Conservation (phyloP, 2,329 filamentous ascomycete species). For the Cordyceps farinosa region DNA sequence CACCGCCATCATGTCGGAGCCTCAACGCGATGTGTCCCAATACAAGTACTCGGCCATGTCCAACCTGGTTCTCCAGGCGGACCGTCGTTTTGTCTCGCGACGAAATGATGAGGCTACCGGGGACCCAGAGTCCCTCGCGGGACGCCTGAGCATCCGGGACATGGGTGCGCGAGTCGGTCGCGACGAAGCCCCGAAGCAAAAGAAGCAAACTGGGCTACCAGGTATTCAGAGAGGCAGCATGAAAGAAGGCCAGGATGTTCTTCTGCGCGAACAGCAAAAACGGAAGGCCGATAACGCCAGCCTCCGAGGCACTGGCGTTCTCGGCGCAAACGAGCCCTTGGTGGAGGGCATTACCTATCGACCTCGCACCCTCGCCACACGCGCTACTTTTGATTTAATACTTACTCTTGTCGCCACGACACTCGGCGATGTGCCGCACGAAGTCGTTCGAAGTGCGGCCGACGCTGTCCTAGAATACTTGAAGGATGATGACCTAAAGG, state of each 20-base stretch:
- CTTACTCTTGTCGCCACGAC: conserved; percentile 83
- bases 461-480: conserved; percentile 87
- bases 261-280: conserved; percentile 82
- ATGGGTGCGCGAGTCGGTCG: conserved; percentile 86
- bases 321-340: conserved; percentile 78
- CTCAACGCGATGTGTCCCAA: conserved; percentile 81
- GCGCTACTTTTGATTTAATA: conserved; percentile 91
- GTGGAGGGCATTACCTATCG: conserved; percentile 91
- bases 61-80: conserved; percentile 99
- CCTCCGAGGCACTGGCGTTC: conserved; percentile 69
- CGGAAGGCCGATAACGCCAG: conserved; percentile 70
- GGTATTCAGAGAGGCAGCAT: conserved; percentile 72
- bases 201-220: conserved; percentile 66
- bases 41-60: conserved; percentile 99
- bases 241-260: conserved; percentile 76
- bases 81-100: conserved; percentile 90
- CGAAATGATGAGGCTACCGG: conserved; percentile 93
- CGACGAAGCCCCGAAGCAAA: conserved; percentile 75
- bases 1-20: conserved; percentile 63
- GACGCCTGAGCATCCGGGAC: conserved; percentile 86
- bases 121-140: conserved; percentile 94
- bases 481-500: conserved; percentile 93
- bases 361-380: conserved; percentile 84
- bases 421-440: conserved; percentile 88
- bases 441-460: conserved; percentile 88